A percentile compares a stretch with the other conserved stretches of the same genome.
Conservation (phyloP, 2,329 filamentous ascomycete genomes). For the Chaetomium strumarium region DNA sequence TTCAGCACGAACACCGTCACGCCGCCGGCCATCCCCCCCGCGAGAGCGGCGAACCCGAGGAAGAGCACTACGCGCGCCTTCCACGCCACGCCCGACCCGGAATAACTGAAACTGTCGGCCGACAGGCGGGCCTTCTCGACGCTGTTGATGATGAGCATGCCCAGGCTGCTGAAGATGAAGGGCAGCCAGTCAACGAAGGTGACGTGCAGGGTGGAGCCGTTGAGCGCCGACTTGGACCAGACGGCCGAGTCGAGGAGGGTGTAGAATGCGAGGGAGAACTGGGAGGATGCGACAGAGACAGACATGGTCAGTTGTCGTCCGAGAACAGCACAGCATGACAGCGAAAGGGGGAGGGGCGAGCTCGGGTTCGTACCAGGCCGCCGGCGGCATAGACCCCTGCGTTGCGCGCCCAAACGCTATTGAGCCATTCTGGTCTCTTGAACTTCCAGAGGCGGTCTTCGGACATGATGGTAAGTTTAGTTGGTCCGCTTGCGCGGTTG, state of each 20-base stretch:
- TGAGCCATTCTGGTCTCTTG: slow-evolving; percentile 59
- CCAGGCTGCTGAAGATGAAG: slow-evolving; percentile 59
- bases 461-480: slow-evolving; percentile 39
- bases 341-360: neutral
- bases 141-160: slow-evolving; percentile 67
- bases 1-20: slow-evolving; percentile 64
- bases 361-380: slow-evolving; percentile 47
- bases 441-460: slow-evolving; percentile 65
- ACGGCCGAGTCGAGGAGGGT: slow-evolving; percentile 62
- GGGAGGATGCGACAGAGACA: neutral
- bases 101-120: slow-evolving; percentile 58
- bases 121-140: slow-evolving; percentile 62
- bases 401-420: slow-evolving; percentile 58
- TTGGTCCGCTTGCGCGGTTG: slow-evolving; percentile 16
- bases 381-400: slow-evolving; percentile 58
- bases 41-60: slow-evolving; percentile 58
- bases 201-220: slow-evolving; percentile 57
- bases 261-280: slow-evolving; percentile 66
- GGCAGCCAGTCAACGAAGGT: slow-evolving; percentile 66
- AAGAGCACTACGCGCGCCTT: slow-evolving; percentile 64
- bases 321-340: neutral
- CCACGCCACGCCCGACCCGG: slow-evolving; percentile 59
- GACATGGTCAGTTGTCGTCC: slow-evolving; percentile 6
- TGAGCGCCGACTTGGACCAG: slow-evolving; percentile 56
- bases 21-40: slow-evolving; percentile 62